Conservation (phyloP, 1,139 yeast species). For the Yamadazyma atmosphaerica region DNA sequence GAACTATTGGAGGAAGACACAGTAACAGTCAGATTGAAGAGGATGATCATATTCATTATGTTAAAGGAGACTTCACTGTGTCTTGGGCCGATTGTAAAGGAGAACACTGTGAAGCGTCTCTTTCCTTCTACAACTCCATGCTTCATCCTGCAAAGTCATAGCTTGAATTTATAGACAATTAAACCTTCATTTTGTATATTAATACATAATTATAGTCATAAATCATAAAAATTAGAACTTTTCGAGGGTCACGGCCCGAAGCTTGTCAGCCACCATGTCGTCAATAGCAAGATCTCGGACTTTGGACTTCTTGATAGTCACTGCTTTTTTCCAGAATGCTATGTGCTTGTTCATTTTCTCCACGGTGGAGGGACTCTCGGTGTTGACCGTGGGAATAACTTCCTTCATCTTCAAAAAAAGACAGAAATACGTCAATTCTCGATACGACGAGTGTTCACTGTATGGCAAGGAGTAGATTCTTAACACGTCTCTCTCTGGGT, state of each 20-base stretch:
- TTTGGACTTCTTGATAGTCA: slow-evolving; percentile 16
- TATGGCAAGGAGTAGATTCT: slow-evolving; percentile 73
- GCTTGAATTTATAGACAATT: not conserved
- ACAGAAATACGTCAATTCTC: slow-evolving; percentile 71
- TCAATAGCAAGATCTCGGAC: slow-evolving; percentile 13
- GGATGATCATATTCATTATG: slow-evolving; percentile 46
- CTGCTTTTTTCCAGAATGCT: slow-evolving; percentile 38
- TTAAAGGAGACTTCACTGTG: slow-evolving; percentile 63
- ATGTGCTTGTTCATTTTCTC: slow-evolving; percentile 49
- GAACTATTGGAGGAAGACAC: slow-evolving; percentile 38
- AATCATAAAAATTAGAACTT: too few relatives aligned
- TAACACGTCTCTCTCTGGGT: slow-evolving; percentile 25
- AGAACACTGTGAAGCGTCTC: slow-evolving; percentile 51
- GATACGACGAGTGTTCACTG: slow-evolving; percentile 89
- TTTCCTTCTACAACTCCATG: slow-evolving; percentile 34
- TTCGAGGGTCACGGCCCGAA: slow-evolving; percentile 18
- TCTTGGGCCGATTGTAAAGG: slow-evolving; percentile 56
- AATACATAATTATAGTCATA: too few relatives aligned
- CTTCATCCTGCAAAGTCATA: slow-evolving; percentile 11
- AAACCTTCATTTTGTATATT: slow-evolving; percentile 4
- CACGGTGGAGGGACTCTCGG: slow-evolving; percentile 36
- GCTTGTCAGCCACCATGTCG: slow-evolving; percentile 13
- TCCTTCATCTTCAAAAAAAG: slow-evolving; percentile 47
- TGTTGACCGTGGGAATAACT: slow-evolving; percentile 82
- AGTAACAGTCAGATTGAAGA: slow-evolving; percentile 21